Evolutionary conservation across 768 basidiomycete species (phyloP).

Genomic region (Amanita rubescens): DNA sequence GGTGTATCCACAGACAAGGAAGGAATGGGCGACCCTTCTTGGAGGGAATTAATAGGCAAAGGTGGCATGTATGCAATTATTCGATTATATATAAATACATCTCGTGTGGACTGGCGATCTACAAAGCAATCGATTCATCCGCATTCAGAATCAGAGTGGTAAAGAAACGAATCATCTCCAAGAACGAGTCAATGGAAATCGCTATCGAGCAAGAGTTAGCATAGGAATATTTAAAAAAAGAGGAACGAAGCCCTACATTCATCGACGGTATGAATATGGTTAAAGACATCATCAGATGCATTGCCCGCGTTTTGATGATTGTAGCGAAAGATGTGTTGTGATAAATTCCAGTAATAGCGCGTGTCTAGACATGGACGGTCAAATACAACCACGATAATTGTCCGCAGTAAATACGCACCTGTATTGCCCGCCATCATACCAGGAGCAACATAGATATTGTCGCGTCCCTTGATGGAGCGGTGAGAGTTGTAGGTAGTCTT

Average conservation of each 20-base stretch:
- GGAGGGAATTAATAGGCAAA: too few species aligned
- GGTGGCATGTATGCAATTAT: too few species aligned
- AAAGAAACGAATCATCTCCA: conserved; percentile 65
- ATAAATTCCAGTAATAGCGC: conserved; percentile 48
- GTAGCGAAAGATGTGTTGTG: conserved; percentile 65
- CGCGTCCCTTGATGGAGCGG: conserved; percentile 23
- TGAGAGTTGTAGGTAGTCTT: conserved; percentile 49
- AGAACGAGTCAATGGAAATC: conserved; percentile 39
- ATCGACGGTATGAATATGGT: conserved; percentile 62
- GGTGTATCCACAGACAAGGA: too few species aligned
- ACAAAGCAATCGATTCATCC: conserved; percentile 40
- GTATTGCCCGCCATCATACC: conserved; percentile 57
- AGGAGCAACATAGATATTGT: conserved; percentile 40
- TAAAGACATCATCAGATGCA: conserved; percentile 20
- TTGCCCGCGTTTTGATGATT: conserved; percentile 33
- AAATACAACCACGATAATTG: too few species aligned
- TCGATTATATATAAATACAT: too few species aligned
- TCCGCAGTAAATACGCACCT: too few species aligned
- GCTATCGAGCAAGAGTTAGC: conserved; percentile 27
- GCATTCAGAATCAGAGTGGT: conserved; percentile 57
- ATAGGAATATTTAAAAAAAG: neutral
- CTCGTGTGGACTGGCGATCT: too few species aligned
- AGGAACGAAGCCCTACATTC: conserved; percentile 41
- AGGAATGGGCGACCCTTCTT: too few species aligned
- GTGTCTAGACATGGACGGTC: too few species aligned